These are phyloP conservation scores for Fusarium longipes DNA, from an alignment of 2,329 filamentous ascomycete genomes.

Conservation along the genomic window DNA sequence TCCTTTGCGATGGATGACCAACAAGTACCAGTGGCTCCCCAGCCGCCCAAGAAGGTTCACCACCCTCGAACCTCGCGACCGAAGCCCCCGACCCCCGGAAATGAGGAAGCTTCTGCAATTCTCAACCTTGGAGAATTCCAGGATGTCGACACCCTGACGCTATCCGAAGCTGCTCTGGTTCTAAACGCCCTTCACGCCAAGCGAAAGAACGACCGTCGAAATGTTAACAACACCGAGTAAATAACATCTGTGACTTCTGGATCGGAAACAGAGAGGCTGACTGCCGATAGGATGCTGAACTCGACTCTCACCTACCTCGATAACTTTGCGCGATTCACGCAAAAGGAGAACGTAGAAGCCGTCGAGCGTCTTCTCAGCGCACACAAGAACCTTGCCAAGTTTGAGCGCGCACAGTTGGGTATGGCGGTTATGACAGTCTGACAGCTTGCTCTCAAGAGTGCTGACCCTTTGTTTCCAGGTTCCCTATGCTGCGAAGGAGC, in stretches of 20 bases:
- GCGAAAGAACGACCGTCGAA: constrained; percentile 81
- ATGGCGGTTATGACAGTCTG: constrained; percentile 44
- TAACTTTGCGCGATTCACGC: constrained; percentile 94
- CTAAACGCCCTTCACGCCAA: constrained; percentile 90
- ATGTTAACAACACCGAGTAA: constrained; percentile 86
- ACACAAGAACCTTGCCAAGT: constrained; percentile 84
- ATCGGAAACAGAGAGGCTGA: constrained; percentile 12
- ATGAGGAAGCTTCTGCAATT: constrained; percentile 85
- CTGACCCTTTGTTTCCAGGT: constrained; percentile 62
- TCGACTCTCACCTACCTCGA: constrained; percentile 95
- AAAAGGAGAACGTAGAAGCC: constrained; percentile 93
- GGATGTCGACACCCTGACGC: constrained; percentile 87
- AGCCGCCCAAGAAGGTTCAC: constrained; percentile 35
- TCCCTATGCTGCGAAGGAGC: constrained; percentile 91
- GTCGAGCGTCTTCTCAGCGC: constrained; percentile 87
- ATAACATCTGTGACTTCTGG: constrained; percentile 27
- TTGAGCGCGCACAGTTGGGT: constrained; percentile 94
- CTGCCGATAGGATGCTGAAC: constrained; percentile 72
- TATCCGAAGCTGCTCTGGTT: constrained; percentile 91
- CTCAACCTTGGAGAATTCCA: constrained; percentile 95
- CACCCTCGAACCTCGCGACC: constrained; percentile 66
- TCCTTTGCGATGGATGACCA: constrained; percentile 28
- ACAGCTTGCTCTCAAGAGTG: not conserved
- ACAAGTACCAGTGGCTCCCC: constrained; percentile 13
- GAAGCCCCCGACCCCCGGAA: constrained; percentile 76